A percentile compares a stretch with the other conserved stretches of the same genome.
These are phyloP conservation scores for Golubevia sp. DNA, from an alignment of 1,284 basidiomycete species.

Conservation along the genomic window DNA sequence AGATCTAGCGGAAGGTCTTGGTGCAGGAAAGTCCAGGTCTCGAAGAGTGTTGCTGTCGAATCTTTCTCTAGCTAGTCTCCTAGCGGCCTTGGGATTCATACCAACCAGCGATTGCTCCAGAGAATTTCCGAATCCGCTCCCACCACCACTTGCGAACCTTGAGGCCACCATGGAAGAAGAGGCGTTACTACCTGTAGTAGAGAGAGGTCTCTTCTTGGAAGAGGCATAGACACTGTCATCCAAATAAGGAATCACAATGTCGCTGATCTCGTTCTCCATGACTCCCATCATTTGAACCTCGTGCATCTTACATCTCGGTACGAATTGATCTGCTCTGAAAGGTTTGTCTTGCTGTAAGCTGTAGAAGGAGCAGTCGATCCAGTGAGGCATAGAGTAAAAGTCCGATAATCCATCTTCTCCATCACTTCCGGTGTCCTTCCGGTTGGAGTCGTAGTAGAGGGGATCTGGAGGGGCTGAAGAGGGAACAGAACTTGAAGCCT, in stretches of 20 bases:
- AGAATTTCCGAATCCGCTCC: background rate
- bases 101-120: background rate
- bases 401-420: conserved; percentile 7
- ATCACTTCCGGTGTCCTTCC: background rate
- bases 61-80: conserved; percentile 32
- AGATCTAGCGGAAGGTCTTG: background rate
- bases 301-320: conserved; percentile 60
- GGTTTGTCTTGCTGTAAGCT: conserved; percentile 58
- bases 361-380: conserved; percentile 61
- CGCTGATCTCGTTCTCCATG: conserved; percentile 54
- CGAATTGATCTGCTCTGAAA: conserved; percentile 53
- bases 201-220: conserved; percentile 26
- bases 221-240: conserved; percentile 19
- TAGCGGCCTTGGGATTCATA: background rate
- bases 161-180: conserved; percentile 1
- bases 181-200: conserved; percentile 2
- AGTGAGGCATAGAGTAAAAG: conserved; percentile 56
- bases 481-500: conserved; percentile 1
- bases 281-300: conserved; percentile 58
- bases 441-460: conserved; percentile 41
- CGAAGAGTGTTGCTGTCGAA: conserved; percentile 48
- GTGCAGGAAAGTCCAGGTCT: conserved; percentile 17
- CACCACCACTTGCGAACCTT: background rate
- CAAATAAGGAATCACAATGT: conserved; percentile 53
- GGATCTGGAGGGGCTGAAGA: conserved; percentile 33